These are phyloP conservation scores for Amylostereum chailletii DNA, from an alignment of 1,284 basidiomycete genomes.

Conservation along the genomic window DNA sequence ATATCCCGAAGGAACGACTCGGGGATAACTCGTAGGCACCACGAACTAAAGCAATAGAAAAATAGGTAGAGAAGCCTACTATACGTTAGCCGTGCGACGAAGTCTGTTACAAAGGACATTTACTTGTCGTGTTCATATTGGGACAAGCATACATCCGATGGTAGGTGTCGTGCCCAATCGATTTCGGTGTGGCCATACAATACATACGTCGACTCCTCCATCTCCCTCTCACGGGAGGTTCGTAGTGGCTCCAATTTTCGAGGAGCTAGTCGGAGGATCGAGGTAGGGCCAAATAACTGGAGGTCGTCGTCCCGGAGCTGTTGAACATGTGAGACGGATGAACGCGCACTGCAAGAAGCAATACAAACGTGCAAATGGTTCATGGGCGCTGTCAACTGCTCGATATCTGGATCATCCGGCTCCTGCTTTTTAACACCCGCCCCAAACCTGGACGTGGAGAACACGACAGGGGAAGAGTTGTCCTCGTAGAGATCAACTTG, in stretches of 20 bases:
- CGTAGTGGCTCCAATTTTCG: no score
- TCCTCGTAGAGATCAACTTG: no score
- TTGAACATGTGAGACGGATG: background rate
- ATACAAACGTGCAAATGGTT: constrained; percentile 24
- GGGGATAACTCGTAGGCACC: constrained; percentile 37
- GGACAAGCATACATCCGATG: constrained; percentile 33
- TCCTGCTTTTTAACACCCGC: constrained; percentile 9
- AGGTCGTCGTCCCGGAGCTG: constrained; percentile 25
- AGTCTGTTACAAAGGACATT: background rate
- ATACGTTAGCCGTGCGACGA: constrained; percentile 1
- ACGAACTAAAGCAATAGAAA: constrained; percentile 54
- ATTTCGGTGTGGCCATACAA: background rate
- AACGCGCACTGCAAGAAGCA: background rate
- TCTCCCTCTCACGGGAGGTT: no score
- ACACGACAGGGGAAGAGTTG: no score
- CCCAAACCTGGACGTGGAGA: no score
- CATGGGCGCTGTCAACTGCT: constrained; percentile 24
- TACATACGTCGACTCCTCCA: no score
- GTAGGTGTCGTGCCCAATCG: constrained; percentile 50
- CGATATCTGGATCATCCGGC: constrained; percentile 22
- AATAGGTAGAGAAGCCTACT: constrained; percentile 41
- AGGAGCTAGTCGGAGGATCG: constrained; percentile 24
- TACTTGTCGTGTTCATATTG: constrained; percentile 42
- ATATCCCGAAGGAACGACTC: constrained; percentile 52
- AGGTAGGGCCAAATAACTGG: constrained; percentile 27